phyloP scores from a whole-genome alignment of 768 basidiomycete species.

The Fomitopsis pulvina region DNA sequence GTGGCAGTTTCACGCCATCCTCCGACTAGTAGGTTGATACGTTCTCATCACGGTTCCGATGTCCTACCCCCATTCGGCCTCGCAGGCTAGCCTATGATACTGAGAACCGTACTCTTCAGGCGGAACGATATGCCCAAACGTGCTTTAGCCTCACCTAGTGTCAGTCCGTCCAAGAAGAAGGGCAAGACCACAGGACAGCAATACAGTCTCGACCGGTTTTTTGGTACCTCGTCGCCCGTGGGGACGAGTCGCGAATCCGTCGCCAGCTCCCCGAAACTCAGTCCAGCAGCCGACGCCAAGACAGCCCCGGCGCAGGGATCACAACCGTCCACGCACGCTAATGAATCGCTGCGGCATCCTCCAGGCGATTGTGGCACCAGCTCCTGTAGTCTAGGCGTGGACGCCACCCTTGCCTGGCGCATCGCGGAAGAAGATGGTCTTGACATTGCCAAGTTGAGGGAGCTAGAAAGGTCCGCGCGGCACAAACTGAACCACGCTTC shows the following conservation, averaged over 20 bases:
- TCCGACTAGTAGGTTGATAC: background rate
- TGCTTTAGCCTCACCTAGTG: constrained; percentile 7
- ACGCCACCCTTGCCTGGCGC: constrained; percentile 13
- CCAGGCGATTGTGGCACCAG: background rate
- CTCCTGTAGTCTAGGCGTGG: background rate
- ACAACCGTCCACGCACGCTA: background rate
- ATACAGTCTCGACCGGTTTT: constrained; percentile 18
- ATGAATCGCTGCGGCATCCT: background rate
- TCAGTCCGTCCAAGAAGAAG: constrained; percentile 14
- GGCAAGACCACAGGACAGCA: constrained; percentile 11
- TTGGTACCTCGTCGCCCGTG: constrained; percentile 10
- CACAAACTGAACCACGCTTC: background rate
- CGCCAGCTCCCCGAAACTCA: background rate
- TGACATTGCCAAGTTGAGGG: constrained; percentile 15
- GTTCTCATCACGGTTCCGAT: background rate
- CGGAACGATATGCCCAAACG: constrained; percentile 17
- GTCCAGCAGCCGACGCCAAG: background rate
- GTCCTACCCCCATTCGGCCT: background rate
- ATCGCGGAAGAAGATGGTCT: constrained; percentile 19
- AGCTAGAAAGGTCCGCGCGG: constrained; percentile 8
- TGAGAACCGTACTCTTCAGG: background rate
- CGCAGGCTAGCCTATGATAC: background rate
- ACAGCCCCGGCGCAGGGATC: background rate
- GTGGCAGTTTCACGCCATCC: background rate
- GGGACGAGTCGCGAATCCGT: background rate